These are phyloP conservation scores for Peronospora belbahrii DNA, from an alignment of 352 stramenopile species.

Conservation along the genomic window DNA sequence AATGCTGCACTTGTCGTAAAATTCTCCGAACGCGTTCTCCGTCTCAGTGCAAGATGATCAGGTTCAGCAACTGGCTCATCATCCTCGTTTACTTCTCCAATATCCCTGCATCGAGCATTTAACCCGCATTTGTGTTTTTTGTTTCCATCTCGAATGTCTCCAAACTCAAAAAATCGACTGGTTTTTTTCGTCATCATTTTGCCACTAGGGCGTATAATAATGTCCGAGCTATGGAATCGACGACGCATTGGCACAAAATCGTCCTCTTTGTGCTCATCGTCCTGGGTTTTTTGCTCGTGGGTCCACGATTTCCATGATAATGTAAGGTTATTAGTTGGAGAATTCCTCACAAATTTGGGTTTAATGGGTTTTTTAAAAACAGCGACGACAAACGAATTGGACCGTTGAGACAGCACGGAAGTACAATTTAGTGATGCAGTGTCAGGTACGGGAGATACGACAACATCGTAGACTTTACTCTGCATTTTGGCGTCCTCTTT, in stretches of 20 bases:
- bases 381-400: slow-evolving; percentile 1
- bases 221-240: slow-evolving; percentile 56
- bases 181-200: slow-evolving; percentile 11
- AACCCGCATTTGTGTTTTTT: slow-evolving; percentile 14
- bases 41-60: slow-evolving; percentile 8
- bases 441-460: slow-evolving; percentile 6
- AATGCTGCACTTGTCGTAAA: slow-evolving; percentile 26
- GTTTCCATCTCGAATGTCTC: slow-evolving; percentile 7
- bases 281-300: background rate
- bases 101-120: slow-evolving; percentile 12
- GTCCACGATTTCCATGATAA: too few species aligned
- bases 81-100: slow-evolving; percentile 12
- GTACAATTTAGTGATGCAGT: slow-evolving; percentile 1
- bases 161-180: slow-evolving; percentile 3
- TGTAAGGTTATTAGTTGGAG: background rate
- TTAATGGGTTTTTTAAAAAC: slow-evolving; percentile 3
- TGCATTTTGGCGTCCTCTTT: slow-evolving; percentile 40
- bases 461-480: background rate
- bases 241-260: slow-evolving; percentile 25
- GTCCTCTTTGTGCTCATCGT: slow-evolving; percentile 4
- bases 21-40: slow-evolving; percentile 33
- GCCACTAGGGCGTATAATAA: slow-evolving; percentile 25
- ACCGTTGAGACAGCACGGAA: slow-evolving; percentile 22
- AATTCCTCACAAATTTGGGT: background rate
- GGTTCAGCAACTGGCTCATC: slow-evolving; percentile 18